Conservation (phyloP, 176 grass and related monocot species). For the Oryza punctata region DNA sequence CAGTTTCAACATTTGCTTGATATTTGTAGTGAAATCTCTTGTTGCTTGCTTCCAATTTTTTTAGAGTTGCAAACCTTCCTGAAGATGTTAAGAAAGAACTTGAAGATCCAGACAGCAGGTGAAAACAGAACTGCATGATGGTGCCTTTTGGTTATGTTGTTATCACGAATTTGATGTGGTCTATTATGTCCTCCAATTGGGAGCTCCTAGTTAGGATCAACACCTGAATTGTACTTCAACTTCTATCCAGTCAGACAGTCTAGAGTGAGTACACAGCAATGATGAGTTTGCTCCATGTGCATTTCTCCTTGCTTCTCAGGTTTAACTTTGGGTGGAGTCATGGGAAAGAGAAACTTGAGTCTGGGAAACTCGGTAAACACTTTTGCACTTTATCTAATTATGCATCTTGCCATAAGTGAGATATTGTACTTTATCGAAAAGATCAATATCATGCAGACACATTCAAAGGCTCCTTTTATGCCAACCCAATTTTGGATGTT, state of each 20-base stretch:
- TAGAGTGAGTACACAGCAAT: background rate
- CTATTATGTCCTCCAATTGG: background rate
- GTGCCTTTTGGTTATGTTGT: background rate
- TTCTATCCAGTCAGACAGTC: background rate
- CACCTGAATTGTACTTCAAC: background rate
- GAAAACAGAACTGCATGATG: background rate
- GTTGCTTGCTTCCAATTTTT: constrained; percentile 5
- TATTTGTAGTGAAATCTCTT: background rate
- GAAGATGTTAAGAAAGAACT: constrained; percentile 61
- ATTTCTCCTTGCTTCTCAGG: constrained; percentile 29
- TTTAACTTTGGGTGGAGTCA: constrained; percentile 98
- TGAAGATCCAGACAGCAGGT: constrained; percentile 94
- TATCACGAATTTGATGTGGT: background rate
- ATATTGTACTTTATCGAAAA: background rate
- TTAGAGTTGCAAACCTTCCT: constrained; percentile 68
- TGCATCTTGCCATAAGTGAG: background rate
- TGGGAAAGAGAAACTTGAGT: constrained; percentile 90
- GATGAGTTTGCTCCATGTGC: background rate
- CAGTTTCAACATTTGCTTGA: background rate
- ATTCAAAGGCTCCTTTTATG: constrained; percentile 96
- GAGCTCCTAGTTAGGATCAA: background rate
- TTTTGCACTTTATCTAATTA: background rate
- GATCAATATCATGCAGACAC: constrained; percentile 58
- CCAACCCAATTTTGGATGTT: constrained; percentile 82
- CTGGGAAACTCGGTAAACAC: constrained; percentile 75